These are phyloP conservation scores for Eucalyptus pauciflora DNA, from an alignment of 345 rosid genomes.

Conservation along the genomic window DNA sequence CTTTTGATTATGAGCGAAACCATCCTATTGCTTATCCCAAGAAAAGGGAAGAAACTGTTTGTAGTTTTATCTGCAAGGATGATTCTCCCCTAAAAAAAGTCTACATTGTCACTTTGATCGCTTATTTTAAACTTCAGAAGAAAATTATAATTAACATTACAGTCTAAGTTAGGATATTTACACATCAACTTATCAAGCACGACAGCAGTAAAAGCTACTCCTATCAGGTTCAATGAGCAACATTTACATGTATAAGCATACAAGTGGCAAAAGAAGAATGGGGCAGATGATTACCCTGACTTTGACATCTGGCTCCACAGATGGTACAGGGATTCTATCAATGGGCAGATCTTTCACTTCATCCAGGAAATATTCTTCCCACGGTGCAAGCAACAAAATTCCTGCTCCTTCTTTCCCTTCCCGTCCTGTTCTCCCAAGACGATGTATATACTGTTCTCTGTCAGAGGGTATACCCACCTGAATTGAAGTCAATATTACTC, in stretches of 20 bases:
- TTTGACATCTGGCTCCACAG: conserved; percentile 41
- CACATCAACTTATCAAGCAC: not conserved
- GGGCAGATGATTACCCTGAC: conserved; percentile 32
- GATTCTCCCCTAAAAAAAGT: not conserved
- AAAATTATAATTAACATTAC: not conserved
- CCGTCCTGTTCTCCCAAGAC: conserved; percentile 88
- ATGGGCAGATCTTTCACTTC: conserved; percentile 78
- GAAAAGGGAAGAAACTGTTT: not conserved
- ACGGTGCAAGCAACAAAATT: conserved; percentile 83
- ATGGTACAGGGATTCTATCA: conserved; percentile 43
- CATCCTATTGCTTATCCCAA: not conserved
- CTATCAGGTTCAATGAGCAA: not conserved
- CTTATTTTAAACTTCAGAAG: not conserved
- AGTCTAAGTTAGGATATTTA: not conserved
- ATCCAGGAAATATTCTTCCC: conserved; percentile 88
- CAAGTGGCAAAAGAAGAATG: not conserved
- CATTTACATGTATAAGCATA: not conserved
- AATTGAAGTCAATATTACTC: not conserved
- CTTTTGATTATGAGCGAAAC: not conserved
- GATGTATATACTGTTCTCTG: conserved; percentile 80
- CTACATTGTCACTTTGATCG: not conserved
- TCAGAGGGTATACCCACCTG: conserved; percentile 82
- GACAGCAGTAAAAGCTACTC: not conserved
- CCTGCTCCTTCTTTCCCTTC: conserved; percentile 84
- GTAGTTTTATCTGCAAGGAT: not conserved